Evolutionary conservation across 2,329 filamentous ascomycete species (phyloP).

Genomic region (Madurella mycetomatis): DNA sequence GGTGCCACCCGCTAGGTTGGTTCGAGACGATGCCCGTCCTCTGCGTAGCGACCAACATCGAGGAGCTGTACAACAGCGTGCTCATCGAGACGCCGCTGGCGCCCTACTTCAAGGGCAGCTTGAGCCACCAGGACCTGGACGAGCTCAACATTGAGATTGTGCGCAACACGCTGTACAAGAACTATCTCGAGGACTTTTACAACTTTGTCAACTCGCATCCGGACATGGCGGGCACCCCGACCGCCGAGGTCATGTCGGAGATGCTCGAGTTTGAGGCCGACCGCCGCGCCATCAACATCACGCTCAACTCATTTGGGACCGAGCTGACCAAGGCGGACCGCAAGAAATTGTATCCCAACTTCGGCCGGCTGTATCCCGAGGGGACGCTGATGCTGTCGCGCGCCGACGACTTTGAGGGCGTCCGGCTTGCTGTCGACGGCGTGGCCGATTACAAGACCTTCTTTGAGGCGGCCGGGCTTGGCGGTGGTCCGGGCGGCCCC

Average conservation of each 20-base stretch:
- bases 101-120: slow-evolving; percentile 93
- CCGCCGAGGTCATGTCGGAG: slow-evolving; percentile 90
- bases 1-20: slow-evolving; percentile 96
- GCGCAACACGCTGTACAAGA: slow-evolving; percentile 97
- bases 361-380: slow-evolving; percentile 88
- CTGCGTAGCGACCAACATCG: slow-evolving; percentile 96
- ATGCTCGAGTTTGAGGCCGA: slow-evolving; percentile 96
- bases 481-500: slow-evolving; percentile 64
- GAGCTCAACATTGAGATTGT: slow-evolving; percentile 99
- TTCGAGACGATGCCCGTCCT: slow-evolving; percentile 99
- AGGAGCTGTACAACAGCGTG: slow-evolving; percentile 97
- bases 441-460: slow-evolving; percentile 92
- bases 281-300: slow-evolving; percentile 96
- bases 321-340: slow-evolving; percentile 90
- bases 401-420: slow-evolving; percentile 91
- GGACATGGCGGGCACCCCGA: slow-evolving; percentile 83
- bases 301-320: slow-evolving; percentile 95
- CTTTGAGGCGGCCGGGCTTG: slow-evolving; percentile 84
- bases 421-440: slow-evolving; percentile 87
- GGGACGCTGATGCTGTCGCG: slow-evolving; percentile 91
- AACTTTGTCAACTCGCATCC: slow-evolving; percentile 86
- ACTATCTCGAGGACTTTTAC: slow-evolving; percentile 97
- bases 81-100: slow-evolving; percentile 94
- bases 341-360: slow-evolving; percentile 91
- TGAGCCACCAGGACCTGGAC: slow-evolving; percentile 94